Base-by-base conservation (phyloP, 2,329 filamentous ascomycete genomes). In the Calonectria hawksworthii region DNA sequence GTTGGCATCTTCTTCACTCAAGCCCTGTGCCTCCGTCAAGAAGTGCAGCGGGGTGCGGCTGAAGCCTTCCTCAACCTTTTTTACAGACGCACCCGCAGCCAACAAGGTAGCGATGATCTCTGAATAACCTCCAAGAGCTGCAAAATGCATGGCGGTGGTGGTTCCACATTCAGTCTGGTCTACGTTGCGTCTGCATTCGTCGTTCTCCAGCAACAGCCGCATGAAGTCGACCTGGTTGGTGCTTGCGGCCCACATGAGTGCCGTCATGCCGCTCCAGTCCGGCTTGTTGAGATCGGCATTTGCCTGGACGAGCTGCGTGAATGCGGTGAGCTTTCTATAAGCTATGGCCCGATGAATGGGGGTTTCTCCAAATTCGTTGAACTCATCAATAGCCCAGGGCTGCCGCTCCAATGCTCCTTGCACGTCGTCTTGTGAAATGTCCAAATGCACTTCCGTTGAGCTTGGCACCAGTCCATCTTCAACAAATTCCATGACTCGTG, bases 261-360 rank as follows among this genome's bases (percentile, higher is more conserved):
- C 75, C 3, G 74, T 74, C 0, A 0, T 0, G 0, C 54, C 23
- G 0, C 0, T 0, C 2, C 0, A 4, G 26, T 1, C 0, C 7
- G 3, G 36, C 9, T 41, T 26, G 2, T 75, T 73, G 21, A 72
- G 0, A 3, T 80, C 8, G 2, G 77, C 75, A 0, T 51, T 54
- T 13, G 61, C 72, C 0, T 8, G 44, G 0, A 78, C 64, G 14
- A 80, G 38, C 21, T 73, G 32, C 30, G 69, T 36, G 0, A 77
- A 8, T 10, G 34, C 67, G 0, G 47, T 2, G 0, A 14, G 2
- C 0, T 72, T 51, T 2, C 21, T 1, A 0, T 0, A 0, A 0
- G 0, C 0, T 0, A n/a, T 0, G 1, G 75, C 64, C 0, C 34
- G 0, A 5, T 76, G 72, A 0, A 80, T 68, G 0, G 76, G 75